Conservation (phyloP, 257 asterid species). For the Asclepias syriaca region DNA sequence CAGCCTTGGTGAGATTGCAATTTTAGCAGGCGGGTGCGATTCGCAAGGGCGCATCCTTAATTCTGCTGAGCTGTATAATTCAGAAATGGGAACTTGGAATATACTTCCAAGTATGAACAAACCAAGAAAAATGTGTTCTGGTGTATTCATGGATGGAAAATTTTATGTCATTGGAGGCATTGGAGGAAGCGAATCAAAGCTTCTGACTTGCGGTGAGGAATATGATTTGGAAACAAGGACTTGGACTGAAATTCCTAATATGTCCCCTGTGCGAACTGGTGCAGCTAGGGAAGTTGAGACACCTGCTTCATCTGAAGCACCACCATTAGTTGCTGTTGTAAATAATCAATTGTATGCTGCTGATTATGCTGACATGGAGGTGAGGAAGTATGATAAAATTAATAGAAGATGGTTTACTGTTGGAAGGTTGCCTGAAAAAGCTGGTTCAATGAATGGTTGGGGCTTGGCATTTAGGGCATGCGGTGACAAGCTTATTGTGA, state of each 20-base stretch:
- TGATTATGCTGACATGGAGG: conserved; percentile 73
- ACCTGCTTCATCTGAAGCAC: conserved; percentile 72
- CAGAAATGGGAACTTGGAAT: conserved; percentile 47
- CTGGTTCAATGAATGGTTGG: conserved; percentile 70
- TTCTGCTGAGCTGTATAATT: conserved; percentile 63
- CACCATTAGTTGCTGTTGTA: conserved; percentile 83
- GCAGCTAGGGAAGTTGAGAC: conserved; percentile 47
- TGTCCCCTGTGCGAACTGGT: conserved; percentile 65
- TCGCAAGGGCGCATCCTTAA: conserved; percentile 36
- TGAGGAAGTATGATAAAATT: conserved; percentile 53
- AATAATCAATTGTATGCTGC: conserved; percentile 79
- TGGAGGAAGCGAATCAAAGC: conserved; percentile 41
- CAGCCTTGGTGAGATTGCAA: conserved; percentile 74
- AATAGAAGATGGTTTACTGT: conserved; percentile 44
- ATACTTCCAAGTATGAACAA: conserved; percentile 68
- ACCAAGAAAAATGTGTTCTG: conserved; percentile 85
- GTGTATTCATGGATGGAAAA: conserved; percentile 65
- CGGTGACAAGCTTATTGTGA: conserved; percentile 52
- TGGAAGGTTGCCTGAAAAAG: conserved; percentile 74
- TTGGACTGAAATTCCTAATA: conserved; percentile 80
- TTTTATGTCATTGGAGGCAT: conserved; percentile 74
- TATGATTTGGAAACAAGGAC: conserved; percentile 38
- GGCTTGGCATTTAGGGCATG: conserved; percentile 54
- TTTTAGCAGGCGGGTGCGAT: conserved; percentile 90
- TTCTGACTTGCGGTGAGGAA: conserved; percentile 48